Conservation (phyloP, 306 rosid species). For the Begonia peltatifolia region DNA sequence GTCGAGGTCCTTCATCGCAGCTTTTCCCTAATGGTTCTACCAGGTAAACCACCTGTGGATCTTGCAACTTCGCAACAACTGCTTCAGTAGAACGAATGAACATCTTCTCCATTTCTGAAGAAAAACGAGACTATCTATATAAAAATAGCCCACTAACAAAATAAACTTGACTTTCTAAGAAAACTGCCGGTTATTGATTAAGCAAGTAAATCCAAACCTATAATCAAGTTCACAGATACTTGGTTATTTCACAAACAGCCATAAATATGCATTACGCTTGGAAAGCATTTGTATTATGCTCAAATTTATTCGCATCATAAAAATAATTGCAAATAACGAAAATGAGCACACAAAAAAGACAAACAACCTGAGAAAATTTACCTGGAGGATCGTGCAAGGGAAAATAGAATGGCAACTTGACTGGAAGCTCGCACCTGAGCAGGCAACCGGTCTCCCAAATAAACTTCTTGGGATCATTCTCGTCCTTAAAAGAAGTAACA, state of each 20-base stretch:
- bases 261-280: too few species aligned
- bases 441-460: constrained; percentile 85
- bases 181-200: too few species aligned
- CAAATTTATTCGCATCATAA: too few species aligned
- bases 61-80: constrained; percentile 51
- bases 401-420: constrained; percentile 57
- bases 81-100: constrained; percentile 36
- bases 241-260: too few species aligned
- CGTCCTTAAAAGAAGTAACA: constrained; percentile 26
- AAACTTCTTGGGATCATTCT: constrained; percentile 34
- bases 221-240: too few species aligned
- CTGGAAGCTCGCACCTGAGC: constrained; percentile 59
- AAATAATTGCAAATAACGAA: background rate
- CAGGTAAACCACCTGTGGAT: constrained; percentile 40
- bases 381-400: constrained; percentile 40
- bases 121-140: background rate
- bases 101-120: constrained; percentile 48
- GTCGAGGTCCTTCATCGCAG: constrained; percentile 34
- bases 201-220: too few species aligned
- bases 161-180: too few species aligned
- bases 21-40: constrained; percentile 27
- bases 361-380: constrained; percentile 9
- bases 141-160: too few species aligned
- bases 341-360: background rate
- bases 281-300: too few species aligned